Conservation (phyloP, 257 asterid genomes). For the Voacanga thouarsii region DNA sequence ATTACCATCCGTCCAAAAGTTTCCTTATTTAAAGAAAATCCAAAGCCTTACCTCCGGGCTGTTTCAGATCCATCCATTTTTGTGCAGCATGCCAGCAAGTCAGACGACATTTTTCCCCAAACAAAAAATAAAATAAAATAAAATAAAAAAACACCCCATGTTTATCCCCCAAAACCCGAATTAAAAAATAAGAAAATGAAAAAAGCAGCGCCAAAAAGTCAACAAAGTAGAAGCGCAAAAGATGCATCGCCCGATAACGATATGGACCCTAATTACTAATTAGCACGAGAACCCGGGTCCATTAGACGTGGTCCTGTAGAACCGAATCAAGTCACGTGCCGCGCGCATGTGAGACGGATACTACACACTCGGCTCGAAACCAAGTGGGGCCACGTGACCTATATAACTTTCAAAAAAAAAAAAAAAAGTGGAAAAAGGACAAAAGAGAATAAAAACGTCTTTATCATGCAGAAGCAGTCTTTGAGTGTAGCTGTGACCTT, state of each 20-base stretch:
- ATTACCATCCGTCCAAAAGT: too few species aligned
- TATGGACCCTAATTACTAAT: neutral
- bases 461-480: neutral
- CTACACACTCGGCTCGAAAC: neutral
- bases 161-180: too few species aligned
- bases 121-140: too few species aligned
- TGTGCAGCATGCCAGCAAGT: too few species aligned
- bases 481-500: neutral
- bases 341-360: neutral
- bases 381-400: slow-evolving; percentile 2
- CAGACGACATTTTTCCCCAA: too few species aligned
- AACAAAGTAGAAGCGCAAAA: neutral
- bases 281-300: neutral
- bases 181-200: too few species aligned
- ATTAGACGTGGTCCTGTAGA: neutral
- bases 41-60: too few species aligned
- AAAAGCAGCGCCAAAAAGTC: neutral
- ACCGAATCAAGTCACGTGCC: slow-evolving; percentile 3
- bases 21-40: too few species aligned
- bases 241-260: neutral
- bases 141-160: neutral
- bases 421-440: neutral
- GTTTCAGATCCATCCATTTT: too few species aligned
- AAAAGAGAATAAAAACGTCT: slow-evolving; percentile 11
- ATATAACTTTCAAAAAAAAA: neutral